Conservation (phyloP, 2,329 filamentous ascomycete genomes). For the Orbilia javanica region DNA sequence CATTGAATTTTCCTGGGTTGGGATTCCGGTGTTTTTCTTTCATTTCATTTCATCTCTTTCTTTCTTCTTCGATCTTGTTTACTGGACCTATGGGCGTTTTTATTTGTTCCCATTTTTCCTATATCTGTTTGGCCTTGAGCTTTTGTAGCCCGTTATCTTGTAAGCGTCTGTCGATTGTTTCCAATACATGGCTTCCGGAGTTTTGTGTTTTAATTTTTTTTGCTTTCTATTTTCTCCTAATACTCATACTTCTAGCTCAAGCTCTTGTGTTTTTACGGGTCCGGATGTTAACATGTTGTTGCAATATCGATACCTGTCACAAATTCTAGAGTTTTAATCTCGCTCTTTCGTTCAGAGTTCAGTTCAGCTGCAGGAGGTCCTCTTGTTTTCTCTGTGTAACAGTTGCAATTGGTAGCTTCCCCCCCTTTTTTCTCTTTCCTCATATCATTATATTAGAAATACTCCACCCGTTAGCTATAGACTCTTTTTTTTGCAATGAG, state of each 20-base stretch:
- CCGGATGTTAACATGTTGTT: neutral
- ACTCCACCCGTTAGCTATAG: neutral
- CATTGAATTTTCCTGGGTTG: slow-evolving; percentile 11
- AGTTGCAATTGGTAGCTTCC: neutral
- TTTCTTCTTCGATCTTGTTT: too few relatives aligned
- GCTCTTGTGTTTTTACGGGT: neutral
- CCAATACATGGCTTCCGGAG: slow-evolving; percentile 15
- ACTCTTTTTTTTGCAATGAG: neutral
- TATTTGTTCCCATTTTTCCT: neutral
- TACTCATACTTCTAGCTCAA: neutral
- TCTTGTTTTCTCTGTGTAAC: too few relatives aligned
- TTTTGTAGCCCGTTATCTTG: neutral
- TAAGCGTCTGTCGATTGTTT: neutral
- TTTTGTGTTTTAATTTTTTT: neutral
- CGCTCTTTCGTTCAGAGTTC: neutral
- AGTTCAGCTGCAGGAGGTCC: neutral
- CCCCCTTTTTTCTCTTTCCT: neutral
- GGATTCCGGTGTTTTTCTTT: slow-evolving; percentile 13
- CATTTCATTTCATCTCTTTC: too few relatives aligned
- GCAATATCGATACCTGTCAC: neutral
- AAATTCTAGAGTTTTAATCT: neutral
- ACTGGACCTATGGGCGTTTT: slow-evolving; percentile 41
- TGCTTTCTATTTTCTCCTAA: neutral
- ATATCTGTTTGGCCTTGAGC: neutral
- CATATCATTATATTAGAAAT: too few relatives aligned